phyloP scores from a whole-genome alignment of 768 basidiomycete species.

The Trametes villosa region DNA sequence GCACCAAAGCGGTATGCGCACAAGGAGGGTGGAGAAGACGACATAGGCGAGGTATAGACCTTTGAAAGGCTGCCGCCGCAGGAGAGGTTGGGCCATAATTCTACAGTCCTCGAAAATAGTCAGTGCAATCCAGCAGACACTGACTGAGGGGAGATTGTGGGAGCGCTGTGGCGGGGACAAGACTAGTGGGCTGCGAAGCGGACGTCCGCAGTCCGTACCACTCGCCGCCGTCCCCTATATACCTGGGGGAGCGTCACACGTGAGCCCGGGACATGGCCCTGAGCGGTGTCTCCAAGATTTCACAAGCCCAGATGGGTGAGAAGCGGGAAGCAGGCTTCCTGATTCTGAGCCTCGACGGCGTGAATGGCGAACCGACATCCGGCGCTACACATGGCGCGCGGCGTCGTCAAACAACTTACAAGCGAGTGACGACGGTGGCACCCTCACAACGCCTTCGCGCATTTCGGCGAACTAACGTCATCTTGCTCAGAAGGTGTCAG shows the following conservation, averaged over 20 bases:
- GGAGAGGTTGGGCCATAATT: neutral
- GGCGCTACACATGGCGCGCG: neutral
- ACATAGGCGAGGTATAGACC: constrained; percentile 17
- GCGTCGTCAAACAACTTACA: neutral
- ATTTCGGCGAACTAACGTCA: no score
- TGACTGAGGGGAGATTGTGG: neutral
- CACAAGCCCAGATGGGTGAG: neutral
- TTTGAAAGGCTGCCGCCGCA: constrained; percentile 23
- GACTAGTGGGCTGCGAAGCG: neutral
- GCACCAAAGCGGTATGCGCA: constrained; percentile 18
- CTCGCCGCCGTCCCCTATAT: neutral
- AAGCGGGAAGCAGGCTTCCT: neutral
- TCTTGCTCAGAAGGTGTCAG: no score
- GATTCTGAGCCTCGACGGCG: no score
- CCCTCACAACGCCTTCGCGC: no score
- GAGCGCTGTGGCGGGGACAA: neutral
- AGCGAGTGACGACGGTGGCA: no score
- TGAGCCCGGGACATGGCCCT: neutral
- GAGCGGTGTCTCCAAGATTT: neutral
- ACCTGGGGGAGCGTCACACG: neutral
- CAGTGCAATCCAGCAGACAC: neutral
- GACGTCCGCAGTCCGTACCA: neutral
- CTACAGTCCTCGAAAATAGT: neutral
- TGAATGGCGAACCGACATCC: no score
- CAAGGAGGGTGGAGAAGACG: constrained; percentile 3